Evolutionary conservation across 352 stramenopile species (phyloP).

Genomic region (Phytophthora chlamydospora): DNA sequence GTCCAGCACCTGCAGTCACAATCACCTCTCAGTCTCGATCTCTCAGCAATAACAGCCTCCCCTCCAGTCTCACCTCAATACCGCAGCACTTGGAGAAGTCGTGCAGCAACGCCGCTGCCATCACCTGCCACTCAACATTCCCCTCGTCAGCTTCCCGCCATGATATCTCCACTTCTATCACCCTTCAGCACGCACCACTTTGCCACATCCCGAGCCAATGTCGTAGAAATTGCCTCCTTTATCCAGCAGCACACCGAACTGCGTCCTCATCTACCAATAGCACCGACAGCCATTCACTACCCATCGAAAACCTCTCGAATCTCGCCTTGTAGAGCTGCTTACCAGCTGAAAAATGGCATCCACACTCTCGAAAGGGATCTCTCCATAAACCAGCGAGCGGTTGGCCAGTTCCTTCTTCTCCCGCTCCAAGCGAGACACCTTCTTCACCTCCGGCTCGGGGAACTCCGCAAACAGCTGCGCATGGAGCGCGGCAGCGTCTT

Average conservation of each 20-base stretch:
- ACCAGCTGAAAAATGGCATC: conserved; percentile 67
- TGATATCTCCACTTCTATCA: background rate
- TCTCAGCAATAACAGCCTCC: background rate
- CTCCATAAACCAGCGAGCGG: conserved; percentile 68
- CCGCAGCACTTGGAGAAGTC: conserved; percentile 73
- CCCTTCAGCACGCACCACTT: conserved; percentile 54
- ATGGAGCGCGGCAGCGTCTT: conserved; percentile 48
- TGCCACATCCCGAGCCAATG: conserved; percentile 70
- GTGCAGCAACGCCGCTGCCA: conserved; percentile 63
- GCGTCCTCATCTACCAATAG: conserved; percentile 50
- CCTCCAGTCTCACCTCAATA: conserved; percentile 43
- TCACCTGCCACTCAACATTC: conserved; percentile 35
- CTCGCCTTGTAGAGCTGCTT: background rate
- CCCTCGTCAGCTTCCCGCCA: background rate
- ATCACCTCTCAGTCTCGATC: background rate
- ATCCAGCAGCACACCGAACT: conserved; percentile 67
- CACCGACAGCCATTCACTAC: background rate
- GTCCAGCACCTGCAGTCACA: conserved; percentile 46
- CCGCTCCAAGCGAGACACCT: conserved; percentile 65
- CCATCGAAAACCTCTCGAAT: background rate
- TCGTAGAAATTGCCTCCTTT: conserved; percentile 75
- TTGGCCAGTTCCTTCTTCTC: conserved; percentile 70
- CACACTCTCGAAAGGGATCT: conserved; percentile 68
- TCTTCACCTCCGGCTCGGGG: conserved; percentile 56
- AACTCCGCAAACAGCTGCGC: conserved; percentile 56